A percentile compares a stretch with the other conserved stretches of the same genome.
These are phyloP conservation scores for Castanopsis chinensis DNA, from an alignment of 306 rosid species.

Conservation along the genomic window DNA sequence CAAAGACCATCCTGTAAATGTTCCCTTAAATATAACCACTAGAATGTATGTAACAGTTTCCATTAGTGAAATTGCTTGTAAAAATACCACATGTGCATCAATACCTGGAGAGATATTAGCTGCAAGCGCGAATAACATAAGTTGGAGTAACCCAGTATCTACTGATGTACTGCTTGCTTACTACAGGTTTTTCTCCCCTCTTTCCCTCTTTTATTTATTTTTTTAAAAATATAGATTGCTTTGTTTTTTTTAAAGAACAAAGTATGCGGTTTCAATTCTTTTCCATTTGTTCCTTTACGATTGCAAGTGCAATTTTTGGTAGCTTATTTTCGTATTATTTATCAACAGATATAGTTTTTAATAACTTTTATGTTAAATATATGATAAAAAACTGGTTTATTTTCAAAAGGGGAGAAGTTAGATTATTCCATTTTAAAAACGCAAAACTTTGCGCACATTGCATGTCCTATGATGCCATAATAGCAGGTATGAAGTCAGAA, in stretches of 20 bases:
- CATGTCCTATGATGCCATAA: too few species aligned
- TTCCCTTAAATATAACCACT: constrained; percentile 34
- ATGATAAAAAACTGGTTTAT: too few species aligned
- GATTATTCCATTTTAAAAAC: accelerated
- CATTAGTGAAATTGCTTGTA: constrained; percentile 19
- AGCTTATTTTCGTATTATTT: too few species aligned
- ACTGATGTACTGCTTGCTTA: constrained; percentile 40
- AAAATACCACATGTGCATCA: constrained; percentile 23
- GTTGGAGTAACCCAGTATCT: constrained; percentile 29
- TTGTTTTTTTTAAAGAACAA: background rate
- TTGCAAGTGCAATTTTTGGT: too few species aligned
- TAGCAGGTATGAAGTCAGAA: too few species aligned
- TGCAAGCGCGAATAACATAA: constrained; percentile 47
- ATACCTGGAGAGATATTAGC: constrained; percentile 20
- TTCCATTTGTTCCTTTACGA: too few species aligned
- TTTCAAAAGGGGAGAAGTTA: too few species aligned
- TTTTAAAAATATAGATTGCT: background rate
- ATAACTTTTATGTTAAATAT: too few species aligned
- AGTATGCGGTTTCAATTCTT: too few species aligned
- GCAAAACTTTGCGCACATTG: too few species aligned
- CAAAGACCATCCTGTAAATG: constrained; percentile 19
- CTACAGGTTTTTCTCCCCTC: constrained; percentile 9
- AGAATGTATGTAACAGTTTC: constrained; percentile 32
- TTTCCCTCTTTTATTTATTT: background rate
- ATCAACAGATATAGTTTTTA: too few species aligned